Evolutionary conservation across 306 rosid genomes (phyloP), one percentile per base, ranked within the genome.

Genomic region (Cucumis cinereus): DNA sequence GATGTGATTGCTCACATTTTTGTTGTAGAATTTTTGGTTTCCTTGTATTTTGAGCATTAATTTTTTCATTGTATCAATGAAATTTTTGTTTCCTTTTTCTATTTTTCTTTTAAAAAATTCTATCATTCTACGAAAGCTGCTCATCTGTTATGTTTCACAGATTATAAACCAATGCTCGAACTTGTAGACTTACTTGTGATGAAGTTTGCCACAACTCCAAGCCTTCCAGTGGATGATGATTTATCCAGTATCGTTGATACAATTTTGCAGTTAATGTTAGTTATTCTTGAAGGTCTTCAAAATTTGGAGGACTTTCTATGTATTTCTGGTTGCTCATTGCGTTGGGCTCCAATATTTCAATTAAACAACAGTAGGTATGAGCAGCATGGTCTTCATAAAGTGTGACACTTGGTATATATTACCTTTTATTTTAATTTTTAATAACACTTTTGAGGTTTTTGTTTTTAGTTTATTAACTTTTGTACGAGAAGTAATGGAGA

Each of bases 291-390:
- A 49, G 97, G 97, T 75, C 87, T 93, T 72, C 83, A 82, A 82
- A 70, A 59, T 81, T 70, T 28, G 76, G 73, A 64, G 78, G 81
- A 83, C 57, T 50, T 78, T 75, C 78, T 89, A 53, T 62, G 81
- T 38, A 85, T 93, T 83, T 83, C 88, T 17, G 77, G 72, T 54
- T 91, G 96, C 83, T 91, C 94, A 36, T 43, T 85, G 83, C 87
- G 80, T 52, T 93, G 97, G 98, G 85, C 90, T 82, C 89, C 92
- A 19, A 79, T 90, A 77, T 93, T 93, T 81, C 83, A 76, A 72
- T 79, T 82, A 53, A 83, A 49, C 75, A 83, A 80, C 78, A 67
- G 82, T 47, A 87, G 97, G 98, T 93, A 84, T 81, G 77, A 19
- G 63, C 41, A 91, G 94, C 92, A 83, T 81, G 79, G 74, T 60